Conservation (phyloP, 2,329 filamentous ascomycete genomes). For the Phaeoacremonium minimum region DNA sequence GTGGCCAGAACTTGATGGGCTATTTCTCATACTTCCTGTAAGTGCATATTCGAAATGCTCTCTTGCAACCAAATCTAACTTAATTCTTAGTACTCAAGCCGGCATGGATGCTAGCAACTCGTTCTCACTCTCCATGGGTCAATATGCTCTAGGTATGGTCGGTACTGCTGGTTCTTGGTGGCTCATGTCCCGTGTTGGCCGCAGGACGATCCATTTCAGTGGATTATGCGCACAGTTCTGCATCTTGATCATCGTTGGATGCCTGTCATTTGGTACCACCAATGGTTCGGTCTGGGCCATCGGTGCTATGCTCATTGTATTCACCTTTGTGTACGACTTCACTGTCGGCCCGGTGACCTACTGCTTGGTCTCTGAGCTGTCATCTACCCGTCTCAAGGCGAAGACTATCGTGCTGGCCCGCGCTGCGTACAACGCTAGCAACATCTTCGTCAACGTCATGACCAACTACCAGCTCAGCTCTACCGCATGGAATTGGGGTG, state of each 20-base stretch:
- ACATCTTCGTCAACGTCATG: constrained; percentile 40
- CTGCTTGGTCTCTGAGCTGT: constrained; percentile 37
- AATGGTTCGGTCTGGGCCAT: constrained; percentile 33
- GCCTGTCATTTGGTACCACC: constrained; percentile 26
- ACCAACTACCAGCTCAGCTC: constrained; percentile 44
- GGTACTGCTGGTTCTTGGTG: constrained; percentile 48
- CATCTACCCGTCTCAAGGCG: constrained; percentile 36
- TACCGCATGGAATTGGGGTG: constrained; percentile 40
- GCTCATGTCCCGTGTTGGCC: constrained; percentile 42
- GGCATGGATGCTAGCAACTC: constrained; percentile 38
- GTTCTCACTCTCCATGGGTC: constrained; percentile 40
- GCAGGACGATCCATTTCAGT: constrained; percentile 42
- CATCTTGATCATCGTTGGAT: constrained; percentile 33
- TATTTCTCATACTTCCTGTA: constrained; percentile 41
- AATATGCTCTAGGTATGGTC: constrained; percentile 44
- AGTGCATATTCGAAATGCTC: too few relatives aligned
- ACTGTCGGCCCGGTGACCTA: constrained; percentile 42
- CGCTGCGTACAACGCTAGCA: constrained; percentile 41
- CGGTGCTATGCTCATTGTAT: constrained; percentile 40
- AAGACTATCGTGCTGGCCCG: constrained; percentile 42
- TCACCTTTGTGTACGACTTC: constrained; percentile 36
- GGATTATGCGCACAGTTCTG: constrained; percentile 35
- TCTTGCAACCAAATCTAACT: constrained; percentile 12
- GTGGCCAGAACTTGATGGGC: constrained; percentile 44
- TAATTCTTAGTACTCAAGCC: constrained; percentile 35